Evolutionary conservation across 148 eudicot genomes (phyloP).

Genomic region (Rheum nobile): DNA sequence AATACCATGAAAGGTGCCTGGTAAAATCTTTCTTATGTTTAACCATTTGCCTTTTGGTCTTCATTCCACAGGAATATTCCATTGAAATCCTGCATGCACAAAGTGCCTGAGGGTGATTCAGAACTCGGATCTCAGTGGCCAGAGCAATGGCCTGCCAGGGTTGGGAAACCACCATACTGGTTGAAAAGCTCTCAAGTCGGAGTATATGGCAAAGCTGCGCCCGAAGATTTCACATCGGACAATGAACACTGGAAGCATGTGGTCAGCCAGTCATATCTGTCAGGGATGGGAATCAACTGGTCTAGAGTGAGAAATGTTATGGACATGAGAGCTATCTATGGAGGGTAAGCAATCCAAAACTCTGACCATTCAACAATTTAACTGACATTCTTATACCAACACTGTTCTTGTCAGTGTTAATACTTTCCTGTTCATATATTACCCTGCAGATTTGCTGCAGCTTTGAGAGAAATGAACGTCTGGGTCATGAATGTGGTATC

Average conservation of each 20-base stretch:
- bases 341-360: slow-evolving; percentile 38
- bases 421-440: background rate
- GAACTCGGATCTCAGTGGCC: slow-evolving; percentile 55
- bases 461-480: slow-evolving; percentile 37
- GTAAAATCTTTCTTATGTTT: background rate
- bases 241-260: slow-evolving; percentile 50
- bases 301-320: slow-evolving; percentile 50
- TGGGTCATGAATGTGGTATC: slow-evolving; percentile 65
- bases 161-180: slow-evolving; percentile 46
- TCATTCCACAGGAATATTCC: slow-evolving; percentile 37
- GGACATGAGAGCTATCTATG: slow-evolving; percentile 65
- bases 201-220: slow-evolving; percentile 56
- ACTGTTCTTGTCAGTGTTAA: too few relatives aligned
- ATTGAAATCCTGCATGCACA: slow-evolving; percentile 56
- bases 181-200: slow-evolving; percentile 40
- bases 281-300: slow-evolving; percentile 49
- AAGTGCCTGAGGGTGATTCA: slow-evolving; percentile 28
- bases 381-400: too few relatives aligned
- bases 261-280: slow-evolving; percentile 39
- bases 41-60: background rate
- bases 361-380: too few relatives aligned
- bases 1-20: background rate
- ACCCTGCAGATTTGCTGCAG: slow-evolving; percentile 56
- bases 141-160: slow-evolving; percentile 43
- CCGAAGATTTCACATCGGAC: slow-evolving; percentile 45